Conservation (phyloP, 306 rosid genomes). For the Medicago truncatula region MtrunA17r5.0-ANR NC_053046.1:1048001-1048500, state of each 20-base stretch:
- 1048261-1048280: too few species aligned
- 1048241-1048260: not conserved
- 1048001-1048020: slow-evolving; percentile 19
- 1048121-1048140: not conserved
- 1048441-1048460: too few species aligned
- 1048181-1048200: not conserved
- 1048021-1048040: slow-evolving; percentile 13
- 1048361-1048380: too few species aligned
- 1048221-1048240: not conserved
- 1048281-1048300: too few species aligned
- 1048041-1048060: slow-evolving; percentile 24
- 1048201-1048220: not conserved
- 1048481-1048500: too few species aligned
- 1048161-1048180: not conserved
- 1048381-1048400: too few species aligned
- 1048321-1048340: too few species aligned
- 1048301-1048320: too few species aligned
- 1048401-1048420: too few species aligned
- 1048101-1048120: not conserved
- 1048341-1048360: too few species aligned
- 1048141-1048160: not conserved
- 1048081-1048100: not conserved
- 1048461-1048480: too few species aligned
- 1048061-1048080: not conserved
- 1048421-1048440: too few species aligned